phyloP scores from a whole-genome alignment of 495 filamentous ascomycete genomes.

The Terfezia boudieri region DNA sequence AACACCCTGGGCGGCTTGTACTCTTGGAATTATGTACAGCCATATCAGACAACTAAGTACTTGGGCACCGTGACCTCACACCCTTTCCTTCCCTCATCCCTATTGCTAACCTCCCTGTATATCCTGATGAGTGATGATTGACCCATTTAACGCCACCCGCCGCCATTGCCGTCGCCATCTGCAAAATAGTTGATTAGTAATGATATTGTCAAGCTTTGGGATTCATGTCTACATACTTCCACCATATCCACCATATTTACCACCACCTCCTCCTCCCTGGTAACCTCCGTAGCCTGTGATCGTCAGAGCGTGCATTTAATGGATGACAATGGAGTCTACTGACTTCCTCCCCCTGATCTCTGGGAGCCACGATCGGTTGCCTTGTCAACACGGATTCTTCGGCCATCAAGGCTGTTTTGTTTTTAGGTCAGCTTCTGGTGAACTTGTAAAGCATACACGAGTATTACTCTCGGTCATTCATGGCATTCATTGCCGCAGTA shows the following conservation, averaged over 20 bases:
- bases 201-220: too few relatives aligned
- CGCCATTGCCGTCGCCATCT: too few relatives aligned
- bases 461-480: conserved; percentile 88
- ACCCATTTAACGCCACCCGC: too few relatives aligned
- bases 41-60: too few relatives aligned
- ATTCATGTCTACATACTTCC: not conserved
- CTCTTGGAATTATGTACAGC: too few relatives aligned
- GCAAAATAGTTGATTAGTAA: too few relatives aligned
- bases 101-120: too few relatives aligned
- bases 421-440: not conserved
- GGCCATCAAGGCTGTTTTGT: conserved; percentile 65
- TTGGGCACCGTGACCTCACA: too few relatives aligned
- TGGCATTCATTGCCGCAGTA: conserved; percentile 49
- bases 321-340: too few relatives aligned
- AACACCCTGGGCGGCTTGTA: too few relatives aligned
- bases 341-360: conserved; percentile 4
- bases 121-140: too few relatives aligned
- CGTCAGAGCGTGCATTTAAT: not conserved
- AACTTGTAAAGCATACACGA: conserved; percentile 2
- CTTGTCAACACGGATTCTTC: conserved; percentile 86
- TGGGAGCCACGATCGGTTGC: conserved; percentile 43
- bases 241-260: not conserved
- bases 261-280: conserved; percentile 2
- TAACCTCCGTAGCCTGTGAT: not conserved
- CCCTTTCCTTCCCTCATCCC: too few relatives aligned